Evolutionary conservation across 2,329 filamentous ascomycete genomes (phyloP).

Genomic region (Phialophora verrucosa): DNA sequence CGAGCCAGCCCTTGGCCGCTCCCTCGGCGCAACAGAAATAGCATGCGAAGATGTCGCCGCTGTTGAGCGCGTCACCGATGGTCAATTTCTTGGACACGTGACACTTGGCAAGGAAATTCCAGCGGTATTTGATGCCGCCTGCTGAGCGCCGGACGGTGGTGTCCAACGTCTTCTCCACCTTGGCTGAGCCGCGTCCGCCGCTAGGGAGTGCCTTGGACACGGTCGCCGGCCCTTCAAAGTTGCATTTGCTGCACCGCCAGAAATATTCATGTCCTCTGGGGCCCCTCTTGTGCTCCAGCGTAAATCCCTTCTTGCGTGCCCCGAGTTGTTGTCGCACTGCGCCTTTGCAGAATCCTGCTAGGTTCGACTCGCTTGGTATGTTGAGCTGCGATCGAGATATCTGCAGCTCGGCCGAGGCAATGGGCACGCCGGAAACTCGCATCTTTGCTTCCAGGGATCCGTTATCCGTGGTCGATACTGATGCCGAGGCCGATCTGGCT

Average conservation of each 20-base stretch:
- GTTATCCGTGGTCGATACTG: conserved; percentile 8
- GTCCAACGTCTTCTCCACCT: conserved; percentile 41
- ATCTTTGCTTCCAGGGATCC: conserved; percentile 26
- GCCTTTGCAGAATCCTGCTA: conserved; percentile 50
- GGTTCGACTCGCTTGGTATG: conserved; percentile 47
- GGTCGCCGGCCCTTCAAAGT: conserved; percentile 48
- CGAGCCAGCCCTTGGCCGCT: conserved; percentile 38
- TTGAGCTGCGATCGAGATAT: conserved; percentile 31
- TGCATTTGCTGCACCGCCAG: conserved; percentile 51
- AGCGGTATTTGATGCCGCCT: conserved; percentile 52
- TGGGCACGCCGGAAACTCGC: conserved; percentile 9
- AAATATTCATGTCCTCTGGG: conserved; percentile 42
- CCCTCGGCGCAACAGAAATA: conserved; percentile 53
- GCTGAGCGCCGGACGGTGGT: conserved; percentile 40
- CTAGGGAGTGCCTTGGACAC: conserved; percentile 34
- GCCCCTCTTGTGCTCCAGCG: conserved; percentile 37
- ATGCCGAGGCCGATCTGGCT: background rate
- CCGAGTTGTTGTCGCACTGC: conserved; percentile 45
- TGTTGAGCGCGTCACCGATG: conserved; percentile 33
- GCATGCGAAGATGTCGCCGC: conserved; percentile 47
- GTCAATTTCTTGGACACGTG: conserved; percentile 48
- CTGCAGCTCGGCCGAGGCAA: conserved; percentile 18
- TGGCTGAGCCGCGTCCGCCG: conserved; percentile 33
- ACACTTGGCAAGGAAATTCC: conserved; percentile 55
- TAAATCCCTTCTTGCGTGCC: conserved; percentile 44